Evolutionary conservation across 768 basidiomycete genomes (phyloP).

Genomic region (Mycena rosella): DNA sequence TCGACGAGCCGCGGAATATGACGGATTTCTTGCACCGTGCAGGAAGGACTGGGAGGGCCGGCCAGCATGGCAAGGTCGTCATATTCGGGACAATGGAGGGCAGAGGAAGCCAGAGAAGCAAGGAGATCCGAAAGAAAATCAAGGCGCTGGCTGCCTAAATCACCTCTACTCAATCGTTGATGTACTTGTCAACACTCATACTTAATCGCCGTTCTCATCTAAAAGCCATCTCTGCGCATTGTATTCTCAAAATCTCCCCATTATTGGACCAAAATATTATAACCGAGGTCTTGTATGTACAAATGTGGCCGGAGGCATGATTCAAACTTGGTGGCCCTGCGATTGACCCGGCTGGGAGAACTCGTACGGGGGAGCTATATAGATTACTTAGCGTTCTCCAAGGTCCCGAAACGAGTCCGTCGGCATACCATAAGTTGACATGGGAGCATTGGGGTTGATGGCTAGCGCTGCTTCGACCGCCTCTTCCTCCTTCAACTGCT

Average conservation of each 20-base stretch:
- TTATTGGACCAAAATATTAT: constrained; percentile 8
- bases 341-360: constrained; percentile 30
- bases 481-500: constrained; percentile 67
- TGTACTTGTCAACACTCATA: too few relatives aligned
- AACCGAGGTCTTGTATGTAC: constrained; percentile 12
- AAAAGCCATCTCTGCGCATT: too few relatives aligned
- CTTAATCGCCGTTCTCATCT: too few relatives aligned
- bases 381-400: neutral
- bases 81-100: constrained; percentile 81
- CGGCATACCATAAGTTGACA: constrained; percentile 32
- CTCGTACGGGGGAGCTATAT: constrained; percentile 25
- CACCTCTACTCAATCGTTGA: too few relatives aligned
- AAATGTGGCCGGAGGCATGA: neutral
- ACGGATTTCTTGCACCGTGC: constrained; percentile 95
- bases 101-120: constrained; percentile 66
- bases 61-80: constrained; percentile 76
- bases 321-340: constrained; percentile 22
- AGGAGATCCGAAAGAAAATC: constrained; percentile 65
- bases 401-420: neutral
- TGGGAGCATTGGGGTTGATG: constrained; percentile 42
- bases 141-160: constrained; percentile 47
- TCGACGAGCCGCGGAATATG: constrained; percentile 90
- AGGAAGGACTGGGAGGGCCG: constrained; percentile 85
- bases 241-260: too few relatives aligned
- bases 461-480: constrained; percentile 1